A percentile compares a stretch with the other conserved stretches of the same genome.
phyloP scores from a whole-genome alignment of 208 protist species.

The Trypanosoma theileri region DNA sequence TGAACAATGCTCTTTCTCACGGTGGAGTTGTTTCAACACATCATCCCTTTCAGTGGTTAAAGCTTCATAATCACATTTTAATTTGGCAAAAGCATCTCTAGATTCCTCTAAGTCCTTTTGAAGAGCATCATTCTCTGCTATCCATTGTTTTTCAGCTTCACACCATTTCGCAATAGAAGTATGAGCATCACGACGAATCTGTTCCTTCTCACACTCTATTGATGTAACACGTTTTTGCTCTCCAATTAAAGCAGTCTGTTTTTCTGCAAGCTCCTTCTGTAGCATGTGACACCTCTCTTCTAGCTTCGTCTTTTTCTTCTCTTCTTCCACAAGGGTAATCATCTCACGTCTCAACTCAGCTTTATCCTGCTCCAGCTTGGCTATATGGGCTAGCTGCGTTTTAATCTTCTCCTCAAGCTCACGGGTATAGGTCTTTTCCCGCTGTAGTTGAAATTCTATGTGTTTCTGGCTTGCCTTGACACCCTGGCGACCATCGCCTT shows the following conservation, averaged over 20 bases:
- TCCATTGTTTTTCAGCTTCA: slow-evolving; percentile 76
- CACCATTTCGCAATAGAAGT: slow-evolving; percentile 73
- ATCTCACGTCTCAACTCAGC: slow-evolving; percentile 78
- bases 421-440: slow-evolving; percentile 59
- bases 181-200: slow-evolving; percentile 65
- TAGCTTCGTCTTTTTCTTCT: slow-evolving; percentile 56
- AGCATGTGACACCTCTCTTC: slow-evolving; percentile 68
- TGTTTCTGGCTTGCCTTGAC: slow-evolving; percentile 72
- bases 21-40: slow-evolving; percentile 31
- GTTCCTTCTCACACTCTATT: slow-evolving; percentile 55
- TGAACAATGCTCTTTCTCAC: slow-evolving; percentile 35
- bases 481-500: slow-evolving; percentile 21
- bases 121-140: slow-evolving; percentile 51
- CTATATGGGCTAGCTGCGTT: slow-evolving; percentile 55
- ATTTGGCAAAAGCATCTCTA: slow-evolving; percentile 9
- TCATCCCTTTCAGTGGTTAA: slow-evolving; percentile 24
- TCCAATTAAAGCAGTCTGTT: slow-evolving; percentile 44
- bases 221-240: slow-evolving; percentile 40
- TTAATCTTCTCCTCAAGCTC: slow-evolving; percentile 78
- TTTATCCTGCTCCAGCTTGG: slow-evolving; percentile 81
- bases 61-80: slow-evolving; percentile 23
- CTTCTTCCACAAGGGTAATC: slow-evolving; percentile 54
- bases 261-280: slow-evolving; percentile 62
- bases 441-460: slow-evolving; percentile 77
- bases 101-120: slow-evolving; percentile 40